Conservation (phyloP, 2,329 filamentous ascomycete genomes). For the Cercospora sp. region DNA sequence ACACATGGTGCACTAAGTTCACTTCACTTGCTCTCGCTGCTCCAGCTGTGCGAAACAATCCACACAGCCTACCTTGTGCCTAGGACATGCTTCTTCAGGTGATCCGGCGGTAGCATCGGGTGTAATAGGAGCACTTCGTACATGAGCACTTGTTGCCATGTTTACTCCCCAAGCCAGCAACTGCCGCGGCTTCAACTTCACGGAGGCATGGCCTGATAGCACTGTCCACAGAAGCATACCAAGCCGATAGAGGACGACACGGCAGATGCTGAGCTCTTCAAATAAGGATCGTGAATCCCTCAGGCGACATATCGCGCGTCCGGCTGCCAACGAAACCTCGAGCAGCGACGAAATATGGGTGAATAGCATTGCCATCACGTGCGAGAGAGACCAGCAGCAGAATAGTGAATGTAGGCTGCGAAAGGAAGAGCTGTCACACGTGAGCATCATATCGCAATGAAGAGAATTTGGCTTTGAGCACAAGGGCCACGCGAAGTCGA, state of each 20-base stretch:
- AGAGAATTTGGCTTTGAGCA: not conserved
- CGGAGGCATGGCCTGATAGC: not conserved
- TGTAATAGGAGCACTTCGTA: not conserved
- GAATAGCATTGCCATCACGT: not conserved
- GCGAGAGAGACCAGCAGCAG: not conserved
- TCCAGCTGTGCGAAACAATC: not conserved
- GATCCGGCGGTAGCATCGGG: not conserved
- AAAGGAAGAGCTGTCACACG: not conserved
- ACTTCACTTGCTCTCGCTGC: conserved; percentile 2
- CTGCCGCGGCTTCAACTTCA: not conserved
- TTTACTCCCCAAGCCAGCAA: not conserved
- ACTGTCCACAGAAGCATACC: not conserved
- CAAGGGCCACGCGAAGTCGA: not conserved
- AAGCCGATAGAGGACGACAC: not conserved
- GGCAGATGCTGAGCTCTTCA: not conserved
- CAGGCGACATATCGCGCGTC: not conserved
- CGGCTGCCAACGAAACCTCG: not conserved
- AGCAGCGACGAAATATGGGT: not conserved
- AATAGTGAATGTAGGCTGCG: not conserved
- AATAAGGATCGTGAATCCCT: not conserved
- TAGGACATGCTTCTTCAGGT: not conserved
- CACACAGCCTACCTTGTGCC: not conserved
- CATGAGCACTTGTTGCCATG: not conserved
- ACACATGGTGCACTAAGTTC: not conserved
- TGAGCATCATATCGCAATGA: not conserved